Evolutionary conservation across 345 rosid species (phyloP), one percentile per base, ranked within the genome.

Genomic region (Salix viminalis): DNA sequence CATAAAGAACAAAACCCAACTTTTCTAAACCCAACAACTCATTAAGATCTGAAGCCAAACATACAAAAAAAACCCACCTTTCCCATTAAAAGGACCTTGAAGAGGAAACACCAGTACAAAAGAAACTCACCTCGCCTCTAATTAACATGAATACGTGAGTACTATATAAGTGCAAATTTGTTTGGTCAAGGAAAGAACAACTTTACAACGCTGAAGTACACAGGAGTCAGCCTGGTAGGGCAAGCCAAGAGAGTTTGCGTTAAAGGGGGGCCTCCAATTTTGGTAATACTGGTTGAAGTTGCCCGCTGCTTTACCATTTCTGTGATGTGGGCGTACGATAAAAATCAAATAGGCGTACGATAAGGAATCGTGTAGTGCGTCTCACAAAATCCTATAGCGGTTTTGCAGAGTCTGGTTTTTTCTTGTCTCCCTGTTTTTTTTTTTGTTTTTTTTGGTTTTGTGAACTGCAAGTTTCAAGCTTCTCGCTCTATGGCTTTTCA

Each of bases 351-450:
- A 30, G 32, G 32, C 32, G 32, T 30, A 30, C 32, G 32, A 30
- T 30, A 30, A 30, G 74, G 71, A 71, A 42, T 76, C 72, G 73
- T 48, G 78, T 56, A 26, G 18, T 46, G 46, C 28, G 71, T 14
- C 30, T 36, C n/a, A 50, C 34, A 76, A 13, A n/a, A 39, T 30
- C 15, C 58, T 7, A 26, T 39, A 41, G 83, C 72, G 80, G 88
- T 79, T 83, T 83, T 56, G 85, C 80, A 77, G 82, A 67, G 32
- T 9, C 50, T 69, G 79, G 83, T 76, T 76, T 76, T 81, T 3
- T 24, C 18, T 41, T 78, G 79, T 69, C 74, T 50, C 52, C 44
- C 74, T 30, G 34, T 67, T 34, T 0, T 41, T 7, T 30, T 42
- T 34, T 37, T 72, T 30, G 34, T 67, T 34, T 0, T 41, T 7